Conservation (phyloP, 2,329 filamentous ascomycete species). For the Aureobasidium lini region DNA sequence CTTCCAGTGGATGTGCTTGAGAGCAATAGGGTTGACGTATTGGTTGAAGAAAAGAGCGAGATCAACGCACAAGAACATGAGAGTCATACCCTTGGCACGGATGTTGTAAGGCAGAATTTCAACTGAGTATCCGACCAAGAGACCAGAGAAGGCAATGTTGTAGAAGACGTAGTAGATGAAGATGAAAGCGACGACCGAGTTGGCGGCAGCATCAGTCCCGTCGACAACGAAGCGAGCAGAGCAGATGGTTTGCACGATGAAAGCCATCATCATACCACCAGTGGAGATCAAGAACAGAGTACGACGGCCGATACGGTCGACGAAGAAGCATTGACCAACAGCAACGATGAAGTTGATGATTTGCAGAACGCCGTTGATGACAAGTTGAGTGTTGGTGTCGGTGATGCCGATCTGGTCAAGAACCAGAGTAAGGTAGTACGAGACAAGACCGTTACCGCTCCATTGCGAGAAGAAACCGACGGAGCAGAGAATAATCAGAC, state of each 20-base stretch:
- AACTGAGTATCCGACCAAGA: constrained; percentile 38
- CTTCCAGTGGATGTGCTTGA: constrained; percentile 23
- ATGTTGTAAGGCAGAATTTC: constrained; percentile 43
- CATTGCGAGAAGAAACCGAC: constrained; percentile 52
- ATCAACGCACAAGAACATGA: constrained; percentile 40
- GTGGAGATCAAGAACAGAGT: constrained; percentile 31
- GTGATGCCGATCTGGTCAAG: constrained; percentile 31
- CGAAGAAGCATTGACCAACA: constrained; percentile 33
- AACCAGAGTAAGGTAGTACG: constrained; percentile 33
- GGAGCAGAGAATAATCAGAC: constrained; percentile 47
- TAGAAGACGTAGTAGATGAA: constrained; percentile 29
- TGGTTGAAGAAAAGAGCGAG: constrained; percentile 38
- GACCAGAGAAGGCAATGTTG: constrained; percentile 36
- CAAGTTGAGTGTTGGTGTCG: constrained; percentile 29
- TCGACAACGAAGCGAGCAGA: constrained; percentile 21
- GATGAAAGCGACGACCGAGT: constrained; percentile 28
- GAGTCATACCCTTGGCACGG: constrained; percentile 36
- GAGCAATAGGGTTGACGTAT: constrained; percentile 28
- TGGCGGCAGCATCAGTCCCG: constrained; percentile 20
- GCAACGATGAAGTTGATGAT: constrained; percentile 55
- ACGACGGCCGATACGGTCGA: constrained; percentile 29
- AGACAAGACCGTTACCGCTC: constrained; percentile 47
- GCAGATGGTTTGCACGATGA: constrained; percentile 35
- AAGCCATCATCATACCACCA: constrained; percentile 33
- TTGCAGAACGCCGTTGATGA: constrained; percentile 46